Evolutionary conservation across 352 stramenopile genomes (phyloP).

Genomic region (Globisporangium okanoganense): DNA sequence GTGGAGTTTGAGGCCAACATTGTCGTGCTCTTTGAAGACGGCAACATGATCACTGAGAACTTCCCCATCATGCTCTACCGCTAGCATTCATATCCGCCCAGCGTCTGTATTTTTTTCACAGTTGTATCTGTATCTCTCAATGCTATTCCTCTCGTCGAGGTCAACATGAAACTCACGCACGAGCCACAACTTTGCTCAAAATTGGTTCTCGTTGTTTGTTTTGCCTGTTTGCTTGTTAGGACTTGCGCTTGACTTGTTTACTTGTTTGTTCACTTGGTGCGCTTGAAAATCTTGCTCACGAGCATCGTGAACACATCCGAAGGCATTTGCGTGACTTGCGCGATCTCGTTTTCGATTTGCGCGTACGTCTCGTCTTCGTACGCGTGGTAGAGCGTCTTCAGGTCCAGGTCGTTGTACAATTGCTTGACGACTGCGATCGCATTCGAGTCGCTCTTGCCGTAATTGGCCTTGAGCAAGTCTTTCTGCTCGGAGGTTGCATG

Average conservation of each 20-base stretch:
- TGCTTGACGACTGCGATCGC: conserved; percentile 91
- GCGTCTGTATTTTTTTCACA: not conserved
- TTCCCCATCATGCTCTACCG: conserved; percentile 86
- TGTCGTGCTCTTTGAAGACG: conserved; percentile 90
- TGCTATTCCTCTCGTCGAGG: not conserved
- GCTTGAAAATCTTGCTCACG: conserved; percentile 97
- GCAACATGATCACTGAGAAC: conserved; percentile 90
- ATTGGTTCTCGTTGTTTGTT: not conserved
- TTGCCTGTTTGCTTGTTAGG: not conserved
- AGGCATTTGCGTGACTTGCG: conserved; percentile 81
- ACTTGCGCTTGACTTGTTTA: not conserved
- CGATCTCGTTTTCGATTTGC: conserved; percentile 76
- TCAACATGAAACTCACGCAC: not conserved
- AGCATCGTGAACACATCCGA: conserved; percentile 92
- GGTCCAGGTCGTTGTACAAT: conserved; percentile 92
- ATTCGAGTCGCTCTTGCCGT: conserved; percentile 79
- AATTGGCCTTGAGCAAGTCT: conserved; percentile 89
- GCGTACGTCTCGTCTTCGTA: conserved; percentile 95
- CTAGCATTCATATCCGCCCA: conserved; percentile 13
- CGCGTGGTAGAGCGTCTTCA: conserved; percentile 83
- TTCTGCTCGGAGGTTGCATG: conserved; percentile 71
- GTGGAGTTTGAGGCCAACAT: conserved; percentile 93
- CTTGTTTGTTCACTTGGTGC: conserved; percentile 82
- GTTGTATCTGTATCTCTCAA: not conserved
- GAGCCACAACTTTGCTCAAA: not conserved